Conservation (phyloP, 768 basidiomycete genomes). For the Lepiota brunneoincarnata region DNA sequence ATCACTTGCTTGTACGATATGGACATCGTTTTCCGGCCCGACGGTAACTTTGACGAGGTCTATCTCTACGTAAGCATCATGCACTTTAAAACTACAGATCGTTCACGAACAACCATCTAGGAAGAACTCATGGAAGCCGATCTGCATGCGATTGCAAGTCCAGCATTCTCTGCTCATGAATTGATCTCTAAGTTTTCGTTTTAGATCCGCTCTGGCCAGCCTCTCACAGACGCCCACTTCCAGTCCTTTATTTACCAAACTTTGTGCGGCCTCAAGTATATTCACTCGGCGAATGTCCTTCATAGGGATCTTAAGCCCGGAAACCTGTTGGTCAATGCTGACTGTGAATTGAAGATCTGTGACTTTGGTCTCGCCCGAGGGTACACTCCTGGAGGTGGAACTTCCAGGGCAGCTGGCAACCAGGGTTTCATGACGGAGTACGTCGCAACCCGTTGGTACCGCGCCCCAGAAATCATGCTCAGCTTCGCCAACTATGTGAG, state of each 20-base stretch:
- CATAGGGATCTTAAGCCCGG: constrained; percentile 96
- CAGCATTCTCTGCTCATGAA: neutral
- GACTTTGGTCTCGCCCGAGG: constrained; percentile 97
- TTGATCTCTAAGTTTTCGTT: neutral
- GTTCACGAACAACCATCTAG: constrained; percentile 33
- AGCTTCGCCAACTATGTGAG: constrained; percentile 93
- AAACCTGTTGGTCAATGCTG: constrained; percentile 94
- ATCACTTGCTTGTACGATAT: constrained; percentile 98
- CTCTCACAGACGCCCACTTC: constrained; percentile 87
- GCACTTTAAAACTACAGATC: neutral
- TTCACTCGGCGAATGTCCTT: constrained; percentile 96
- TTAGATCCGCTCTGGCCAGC: constrained; percentile 83
- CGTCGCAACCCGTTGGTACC: constrained; percentile 98
- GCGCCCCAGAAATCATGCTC: constrained; percentile 98
- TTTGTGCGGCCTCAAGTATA: constrained; percentile 96
- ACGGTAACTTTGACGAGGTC: constrained; percentile 93
- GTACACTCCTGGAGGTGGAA: constrained; percentile 82
- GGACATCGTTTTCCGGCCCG: constrained; percentile 93
- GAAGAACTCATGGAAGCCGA: constrained; percentile 99
- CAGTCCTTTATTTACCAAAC: constrained; percentile 99
- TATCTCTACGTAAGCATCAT: constrained; percentile 73
- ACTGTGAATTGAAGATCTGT: constrained; percentile 98
- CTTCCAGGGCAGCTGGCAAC: constrained; percentile 69
- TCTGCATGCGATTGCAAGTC: constrained; percentile 91
- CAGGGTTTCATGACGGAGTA: constrained; percentile 99